Conservation (phyloP, 2,329 filamentous ascomycete genomes). For the Arthrobotrys sinensis region DNA sequence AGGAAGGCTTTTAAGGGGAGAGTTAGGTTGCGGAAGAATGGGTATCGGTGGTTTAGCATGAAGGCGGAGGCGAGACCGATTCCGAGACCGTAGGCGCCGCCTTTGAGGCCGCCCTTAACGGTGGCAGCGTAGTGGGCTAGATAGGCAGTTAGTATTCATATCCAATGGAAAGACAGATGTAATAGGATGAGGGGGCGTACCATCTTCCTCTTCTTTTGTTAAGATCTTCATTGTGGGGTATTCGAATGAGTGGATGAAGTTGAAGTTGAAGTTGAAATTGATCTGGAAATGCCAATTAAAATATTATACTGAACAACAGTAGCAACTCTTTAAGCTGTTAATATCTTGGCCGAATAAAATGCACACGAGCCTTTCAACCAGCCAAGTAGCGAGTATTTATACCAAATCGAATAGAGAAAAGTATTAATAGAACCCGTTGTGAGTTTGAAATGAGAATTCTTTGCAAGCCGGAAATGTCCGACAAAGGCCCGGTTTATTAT, state of each 20-base stretch:
- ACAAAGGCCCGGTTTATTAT: constrained; percentile 31
- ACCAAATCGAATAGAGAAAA: neutral
- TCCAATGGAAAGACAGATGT: neutral
- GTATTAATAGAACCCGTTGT: neutral
- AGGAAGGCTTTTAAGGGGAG: constrained; percentile 93
- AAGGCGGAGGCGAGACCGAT: constrained; percentile 62
- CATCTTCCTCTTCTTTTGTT: constrained; percentile 90
- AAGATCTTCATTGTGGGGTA: constrained; percentile 85
- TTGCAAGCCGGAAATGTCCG: constrained; percentile 51
- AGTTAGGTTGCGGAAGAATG: constrained; percentile 84
- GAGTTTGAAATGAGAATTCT: neutral
- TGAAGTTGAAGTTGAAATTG: neutral
- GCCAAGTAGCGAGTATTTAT: constrained; percentile 11
- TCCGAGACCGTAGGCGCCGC: constrained; percentile 75
- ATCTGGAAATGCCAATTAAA: too few relatives aligned
- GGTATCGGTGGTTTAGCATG: constrained; percentile 73
- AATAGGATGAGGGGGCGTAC: constrained; percentile 27
- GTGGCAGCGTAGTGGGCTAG: constrained; percentile 73
- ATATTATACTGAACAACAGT: too few relatives aligned
- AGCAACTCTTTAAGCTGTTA: too few relatives aligned
- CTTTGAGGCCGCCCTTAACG: constrained; percentile 82
- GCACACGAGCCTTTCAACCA: too few relatives aligned
- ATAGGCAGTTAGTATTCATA: constrained; percentile 55
- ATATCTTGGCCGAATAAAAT: too few relatives aligned
- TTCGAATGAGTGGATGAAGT: constrained; percentile 1